Evolutionary conservation across 768 basidiomycete genomes (phyloP).

Genomic region (Mycena polygramma): DNA sequence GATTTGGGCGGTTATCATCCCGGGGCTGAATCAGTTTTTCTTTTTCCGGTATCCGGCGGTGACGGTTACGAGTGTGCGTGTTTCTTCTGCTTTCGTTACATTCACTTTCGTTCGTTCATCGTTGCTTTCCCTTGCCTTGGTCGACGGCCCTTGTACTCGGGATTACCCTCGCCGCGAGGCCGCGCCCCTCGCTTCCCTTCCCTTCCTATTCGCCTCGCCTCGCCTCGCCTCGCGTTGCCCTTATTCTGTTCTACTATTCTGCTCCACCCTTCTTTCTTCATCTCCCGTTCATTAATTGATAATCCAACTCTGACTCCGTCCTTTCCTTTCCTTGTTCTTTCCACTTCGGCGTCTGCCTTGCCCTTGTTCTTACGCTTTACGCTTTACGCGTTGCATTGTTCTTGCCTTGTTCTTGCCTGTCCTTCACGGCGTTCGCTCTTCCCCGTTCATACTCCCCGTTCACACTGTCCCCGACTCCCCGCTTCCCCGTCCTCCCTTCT

Average conservation of each 20-base stretch:
- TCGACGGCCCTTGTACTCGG: neutral
- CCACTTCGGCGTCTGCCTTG: too few species aligned
- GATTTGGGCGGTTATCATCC: conserved; percentile 71
- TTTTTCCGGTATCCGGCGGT: conserved; percentile 77
- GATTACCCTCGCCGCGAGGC: neutral
- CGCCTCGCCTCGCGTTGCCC: neutral
- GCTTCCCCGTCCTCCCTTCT: neutral
- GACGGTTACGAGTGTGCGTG: conserved; percentile 60
- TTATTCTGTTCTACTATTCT: neutral
- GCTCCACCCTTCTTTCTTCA: neutral
- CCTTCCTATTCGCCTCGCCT: neutral
- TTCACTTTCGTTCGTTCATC: too few species aligned
- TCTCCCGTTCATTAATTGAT: neutral
- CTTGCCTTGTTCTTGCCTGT: too few species aligned
- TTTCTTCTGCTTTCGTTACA: neutral
- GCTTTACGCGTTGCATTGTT: too few species aligned
- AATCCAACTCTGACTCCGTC: too few species aligned
- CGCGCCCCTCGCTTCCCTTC: neutral
- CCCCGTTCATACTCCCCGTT: too few species aligned
- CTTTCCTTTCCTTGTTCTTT: too few species aligned
- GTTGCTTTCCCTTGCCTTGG: too few species aligned
- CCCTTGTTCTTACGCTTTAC: too few species aligned
- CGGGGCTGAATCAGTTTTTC: conserved; percentile 81
- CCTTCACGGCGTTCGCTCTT: too few species aligned
- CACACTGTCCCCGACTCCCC: too few species aligned